phyloP scores from a whole-genome alignment of 176 grass and related monocot species.

The Aegilops tauschii region DNA sequence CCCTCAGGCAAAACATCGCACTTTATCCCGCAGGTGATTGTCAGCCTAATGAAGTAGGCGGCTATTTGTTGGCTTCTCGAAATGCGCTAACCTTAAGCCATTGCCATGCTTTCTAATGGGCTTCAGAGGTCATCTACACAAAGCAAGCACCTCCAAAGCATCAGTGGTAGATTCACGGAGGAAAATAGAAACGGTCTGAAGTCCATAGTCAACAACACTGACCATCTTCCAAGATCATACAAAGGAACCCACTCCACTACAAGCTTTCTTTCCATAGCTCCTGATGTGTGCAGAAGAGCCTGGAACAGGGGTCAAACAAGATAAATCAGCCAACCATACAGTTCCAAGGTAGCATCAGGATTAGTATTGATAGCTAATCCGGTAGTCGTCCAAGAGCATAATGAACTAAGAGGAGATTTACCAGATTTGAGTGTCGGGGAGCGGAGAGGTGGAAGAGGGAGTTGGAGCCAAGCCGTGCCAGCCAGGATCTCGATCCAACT shows the following conservation, averaged over 20 bases:
- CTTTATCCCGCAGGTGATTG: no score
- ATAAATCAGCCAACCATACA: slow-evolving; percentile 22
- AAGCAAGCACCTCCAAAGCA: slow-evolving; percentile 25
- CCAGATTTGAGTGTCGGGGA: no score
- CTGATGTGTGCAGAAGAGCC: slow-evolving; percentile 90
- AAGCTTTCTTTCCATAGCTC: slow-evolving; percentile 76
- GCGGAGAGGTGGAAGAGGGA: no score
- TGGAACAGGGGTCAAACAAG: slow-evolving; percentile 29
- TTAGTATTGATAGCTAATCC: no score
- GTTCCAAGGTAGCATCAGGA: background rate
- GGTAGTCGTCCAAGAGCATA: no score
- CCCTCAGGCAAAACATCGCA: no score
- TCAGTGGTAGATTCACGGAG: slow-evolving; percentile 14
- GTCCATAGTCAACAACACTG: slow-evolving; percentile 21
- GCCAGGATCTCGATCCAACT: no score
- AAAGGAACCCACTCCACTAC: slow-evolving; percentile 89
- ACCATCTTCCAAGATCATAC: slow-evolving; percentile 91
- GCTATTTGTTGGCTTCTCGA: background rate
- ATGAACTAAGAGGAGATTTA: no score
- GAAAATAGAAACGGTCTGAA: slow-evolving; percentile 25
- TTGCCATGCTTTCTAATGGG: slow-evolving; percentile 77
- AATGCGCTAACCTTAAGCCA: slow-evolving; percentile 62
- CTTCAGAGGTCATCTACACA: slow-evolving; percentile 58
- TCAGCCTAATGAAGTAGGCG: no score
- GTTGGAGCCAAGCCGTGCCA: no score